Evolutionary conservation across 129 eudicot species (phyloP), one percentile per base, ranked within the genome.

Genomic region (Glebionis coronaria): DNA sequence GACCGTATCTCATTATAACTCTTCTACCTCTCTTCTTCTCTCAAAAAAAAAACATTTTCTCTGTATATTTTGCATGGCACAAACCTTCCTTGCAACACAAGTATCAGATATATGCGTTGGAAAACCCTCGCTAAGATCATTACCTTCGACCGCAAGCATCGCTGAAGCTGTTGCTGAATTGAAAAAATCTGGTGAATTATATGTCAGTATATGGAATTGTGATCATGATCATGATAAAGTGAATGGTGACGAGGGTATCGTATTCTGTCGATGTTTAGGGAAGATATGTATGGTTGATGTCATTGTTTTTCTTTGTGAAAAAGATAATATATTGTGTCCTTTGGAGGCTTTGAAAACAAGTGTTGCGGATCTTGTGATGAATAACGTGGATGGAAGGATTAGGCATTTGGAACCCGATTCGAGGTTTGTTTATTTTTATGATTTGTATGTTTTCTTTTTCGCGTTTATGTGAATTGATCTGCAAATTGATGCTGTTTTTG

Each of bases 101-200:
- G 75, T 88, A 3, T 83, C 96, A 0, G 97, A 91, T 47, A 65
- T 91, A 56, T 88, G 97, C 78, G 78, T 91, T 18, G 97, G 97
- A 25, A 91, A 91, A 73, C 96, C 90, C 42, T 76, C 82, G 42
- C 46, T 88, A 29, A 74, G 61, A 67, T 67, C 80, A 40, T 68
- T 91, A 44, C 66, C 87, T 10, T 44, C 75, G 65, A 75, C 79
- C 56, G 72, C 91, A 52, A 81, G 87, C 73, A 74, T 88, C 45
- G 69, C 83, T 15, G 94, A 85, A 55, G 83, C 90, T 0, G 47
- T 88, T 20, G 29, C 85, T 46, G 84, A 81, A 58, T 59, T 91
- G 55, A 88, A 79, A 47, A 71, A 70, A 25, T 88, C 87, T 51
- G 82, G 90, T 21, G 88, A 83, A 3, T 55, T 66, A 63, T 50